Conservation (phyloP, 1,284 basidiomycete species). For the Boletus smithii region DNA sequence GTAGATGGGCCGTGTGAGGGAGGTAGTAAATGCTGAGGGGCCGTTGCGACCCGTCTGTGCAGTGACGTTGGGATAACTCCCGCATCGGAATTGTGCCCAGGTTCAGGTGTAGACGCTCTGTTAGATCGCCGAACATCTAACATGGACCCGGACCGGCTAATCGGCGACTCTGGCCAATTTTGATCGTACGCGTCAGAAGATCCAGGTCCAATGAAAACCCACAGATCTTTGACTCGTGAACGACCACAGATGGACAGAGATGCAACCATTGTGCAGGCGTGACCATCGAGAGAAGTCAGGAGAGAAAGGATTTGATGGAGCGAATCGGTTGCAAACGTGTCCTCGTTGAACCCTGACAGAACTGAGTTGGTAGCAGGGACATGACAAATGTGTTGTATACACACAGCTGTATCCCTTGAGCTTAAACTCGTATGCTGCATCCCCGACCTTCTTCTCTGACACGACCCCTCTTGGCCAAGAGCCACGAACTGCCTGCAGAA, state of each 20-base stretch:
- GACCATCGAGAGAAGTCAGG: conserved; percentile 60
- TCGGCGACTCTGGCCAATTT: conserved; percentile 35
- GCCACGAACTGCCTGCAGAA: conserved; percentile 69
- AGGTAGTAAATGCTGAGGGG: conserved; percentile 29
- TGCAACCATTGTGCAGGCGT: conserved; percentile 64
- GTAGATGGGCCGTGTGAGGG: conserved; percentile 18
- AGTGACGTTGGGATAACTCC: conserved; percentile 29
- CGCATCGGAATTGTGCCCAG: conserved; percentile 20
- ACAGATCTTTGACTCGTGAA: conserved; percentile 72
- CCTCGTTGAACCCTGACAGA: conserved; percentile 67
- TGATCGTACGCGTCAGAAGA: conserved; percentile 33
- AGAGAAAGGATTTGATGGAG: conserved; percentile 69
- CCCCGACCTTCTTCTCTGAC: conserved; percentile 70
- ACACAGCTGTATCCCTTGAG: conserved; percentile 75
- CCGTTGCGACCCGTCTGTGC: conserved; percentile 33
- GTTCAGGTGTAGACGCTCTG: conserved; percentile 34
- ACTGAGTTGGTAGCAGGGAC: conserved; percentile 20
- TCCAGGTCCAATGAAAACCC: conserved; percentile 67
- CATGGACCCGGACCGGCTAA: conserved; percentile 35
- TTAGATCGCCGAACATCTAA: conserved; percentile 34
- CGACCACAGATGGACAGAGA: conserved; percentile 66
- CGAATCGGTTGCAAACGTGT: conserved; percentile 73
- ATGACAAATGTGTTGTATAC: conserved; percentile 25
- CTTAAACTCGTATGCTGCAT: conserved; percentile 72
- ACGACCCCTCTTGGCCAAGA: conserved; percentile 77